Conservation (phyloP, 1,139 yeast genomes). For the Starmera stellimalicola region DNA sequence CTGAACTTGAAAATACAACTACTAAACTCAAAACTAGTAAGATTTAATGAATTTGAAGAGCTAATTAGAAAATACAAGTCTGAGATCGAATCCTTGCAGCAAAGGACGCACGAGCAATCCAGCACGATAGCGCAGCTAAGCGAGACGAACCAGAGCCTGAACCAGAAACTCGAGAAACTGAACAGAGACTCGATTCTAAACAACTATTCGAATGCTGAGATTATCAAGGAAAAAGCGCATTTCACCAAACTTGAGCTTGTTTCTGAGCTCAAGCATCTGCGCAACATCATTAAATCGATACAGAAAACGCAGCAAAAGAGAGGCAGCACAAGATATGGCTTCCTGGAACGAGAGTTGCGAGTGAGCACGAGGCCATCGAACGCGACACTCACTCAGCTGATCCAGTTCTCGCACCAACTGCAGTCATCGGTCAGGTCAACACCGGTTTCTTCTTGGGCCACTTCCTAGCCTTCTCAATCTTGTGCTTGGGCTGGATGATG, state of each 20-base stretch:
- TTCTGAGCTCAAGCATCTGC: slow-evolving; percentile 14
- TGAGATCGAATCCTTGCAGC: not conserved
- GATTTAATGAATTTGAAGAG: not conserved
- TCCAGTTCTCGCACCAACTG: too few relatives aligned
- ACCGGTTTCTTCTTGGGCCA: slow-evolving; percentile 53
- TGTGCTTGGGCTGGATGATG: slow-evolving; percentile 55
- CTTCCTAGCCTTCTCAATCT: slow-evolving; percentile 64
- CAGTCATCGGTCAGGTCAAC: too few relatives aligned
- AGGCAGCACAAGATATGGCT: too few relatives aligned
- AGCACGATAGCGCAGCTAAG: not conserved
- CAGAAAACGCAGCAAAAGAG: slow-evolving; percentile 3
- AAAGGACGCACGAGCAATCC: not conserved
- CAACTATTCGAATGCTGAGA: not conserved
- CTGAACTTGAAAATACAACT: slow-evolving; percentile 3
- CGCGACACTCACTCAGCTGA: too few relatives aligned
- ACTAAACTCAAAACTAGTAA: not conserved
- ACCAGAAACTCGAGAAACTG: not conserved
- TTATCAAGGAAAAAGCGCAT: not conserved
- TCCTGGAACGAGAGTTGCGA: too few relatives aligned
- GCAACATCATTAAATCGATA: slow-evolving; percentile 9
- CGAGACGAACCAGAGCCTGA: not conserved
- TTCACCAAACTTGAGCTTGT: slow-evolving; percentile 9
- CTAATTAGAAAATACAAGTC: not conserved
- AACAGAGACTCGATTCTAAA: slow-evolving; percentile 1
- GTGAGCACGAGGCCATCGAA: too few relatives aligned